Conservation (phyloP, 2,329 filamentous ascomycete genomes). For the Plectosphaerella cucumerina region DNA sequence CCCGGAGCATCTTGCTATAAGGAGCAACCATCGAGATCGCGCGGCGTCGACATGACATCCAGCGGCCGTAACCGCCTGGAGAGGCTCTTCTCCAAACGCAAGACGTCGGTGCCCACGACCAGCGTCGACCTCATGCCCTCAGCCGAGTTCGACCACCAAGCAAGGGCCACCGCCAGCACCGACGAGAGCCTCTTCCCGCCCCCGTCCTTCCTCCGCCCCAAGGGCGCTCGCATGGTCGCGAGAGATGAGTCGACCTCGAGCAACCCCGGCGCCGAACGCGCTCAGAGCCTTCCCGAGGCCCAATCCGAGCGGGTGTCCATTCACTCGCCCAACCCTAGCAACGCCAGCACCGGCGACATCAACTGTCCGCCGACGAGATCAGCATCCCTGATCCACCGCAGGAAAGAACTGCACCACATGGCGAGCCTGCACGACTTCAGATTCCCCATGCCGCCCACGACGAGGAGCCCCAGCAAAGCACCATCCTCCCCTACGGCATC, state of each 20-base stretch:
- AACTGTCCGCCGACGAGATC: slow-evolving; percentile 6
- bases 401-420: slow-evolving; percentile 7
- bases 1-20: neutral
- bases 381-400: slow-evolving; percentile 6
- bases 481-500: slow-evolving; percentile 10
- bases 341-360: slow-evolving; percentile 5
- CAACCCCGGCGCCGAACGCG: slow-evolving; percentile 5
- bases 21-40: neutral
- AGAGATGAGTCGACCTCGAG: slow-evolving; percentile 36
- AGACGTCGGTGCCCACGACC: slow-evolving; percentile 18
- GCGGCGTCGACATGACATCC: slow-evolving; percentile 3
- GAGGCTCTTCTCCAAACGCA: slow-evolving; percentile 46
- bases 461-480: slow-evolving; percentile 18
- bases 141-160: slow-evolving; percentile 18
- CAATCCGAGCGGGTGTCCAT: slow-evolving; percentile 12
- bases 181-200: slow-evolving; percentile 33
- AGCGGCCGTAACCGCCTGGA: slow-evolving; percentile 31
- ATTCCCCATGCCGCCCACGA: slow-evolving; percentile 29
- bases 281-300: slow-evolving; percentile 11
- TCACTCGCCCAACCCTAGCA: slow-evolving; percentile 9
- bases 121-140: slow-evolving; percentile 17
- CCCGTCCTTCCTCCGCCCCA: slow-evolving; percentile 54
- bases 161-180: slow-evolving; percentile 10
- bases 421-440: slow-evolving; percentile 29
- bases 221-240: slow-evolving; percentile 50